Evolutionary conservation across 306 rosid genomes (phyloP), one percentile per base, ranked within the genome.

Genomic region (Pterocarpus macrocarpus): DNA sequence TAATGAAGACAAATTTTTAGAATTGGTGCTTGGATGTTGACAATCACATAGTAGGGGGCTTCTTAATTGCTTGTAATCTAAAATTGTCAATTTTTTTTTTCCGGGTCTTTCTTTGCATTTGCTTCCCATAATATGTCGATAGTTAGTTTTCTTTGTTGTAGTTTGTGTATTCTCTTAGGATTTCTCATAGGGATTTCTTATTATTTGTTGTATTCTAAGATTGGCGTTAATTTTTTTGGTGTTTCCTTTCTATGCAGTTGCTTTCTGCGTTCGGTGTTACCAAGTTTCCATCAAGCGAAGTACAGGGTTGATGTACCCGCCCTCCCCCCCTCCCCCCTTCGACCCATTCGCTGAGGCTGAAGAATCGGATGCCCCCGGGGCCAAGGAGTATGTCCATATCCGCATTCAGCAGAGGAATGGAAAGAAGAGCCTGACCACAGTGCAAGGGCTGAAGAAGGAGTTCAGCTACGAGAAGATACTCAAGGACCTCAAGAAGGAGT

Each of bases 331-430:
- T n/a, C 34, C 83, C 33, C 80, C 91, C 14, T 94, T 84, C 8
- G 97, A 94, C 30, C 97, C 98, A 59, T 94, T 94, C 58, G 86
- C 96, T 0, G 97, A 94, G 7, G 89, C 93, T 0, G 68, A 14
- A 72, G 97, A 94, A 63, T 83, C 92, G 34, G 93, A 90, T 87
- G 95, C 95, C 75, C 90, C 92, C 2, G 97, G 98, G 55, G 45
- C 85, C 1, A 92, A 89, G 30, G 89, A 80, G 82, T 89, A 94
- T 85, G 97, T 94, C 15, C 98, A 94, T 49, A 77, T 94, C 5
- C 92, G 98, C 0, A 94, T 94, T 4, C 98, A 94, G 64, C 98
- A 94, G 35, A 90, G 98, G 86, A 94, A 94, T 78, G 97, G 97
- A 0, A 94, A 89, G 43, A 94, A 94, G 88, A 90, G 97, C 70